These are phyloP conservation scores for Gymnopilus dilepis DNA, from an alignment of 768 basidiomycete species.

Conservation along the genomic window DNA sequence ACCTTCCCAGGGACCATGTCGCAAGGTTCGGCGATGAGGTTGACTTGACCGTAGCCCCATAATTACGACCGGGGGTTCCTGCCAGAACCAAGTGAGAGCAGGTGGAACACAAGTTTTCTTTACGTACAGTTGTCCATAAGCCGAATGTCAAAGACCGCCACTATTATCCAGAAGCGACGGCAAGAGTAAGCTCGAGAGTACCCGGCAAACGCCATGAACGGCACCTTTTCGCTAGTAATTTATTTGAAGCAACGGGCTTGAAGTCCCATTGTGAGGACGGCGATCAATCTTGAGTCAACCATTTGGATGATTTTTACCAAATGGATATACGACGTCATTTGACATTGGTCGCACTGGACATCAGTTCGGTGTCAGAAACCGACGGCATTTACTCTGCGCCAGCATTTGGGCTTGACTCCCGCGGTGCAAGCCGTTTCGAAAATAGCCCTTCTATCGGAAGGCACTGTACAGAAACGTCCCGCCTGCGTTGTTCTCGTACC, in stretches of 20 bases:
- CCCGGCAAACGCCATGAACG: background rate
- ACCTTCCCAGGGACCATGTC: slow-evolving; percentile 7
- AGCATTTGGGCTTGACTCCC: background rate
- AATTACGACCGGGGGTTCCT: background rate
- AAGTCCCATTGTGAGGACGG: background rate
- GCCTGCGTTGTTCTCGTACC: too few species aligned
- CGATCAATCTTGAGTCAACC: background rate
- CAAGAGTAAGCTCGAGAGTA: background rate
- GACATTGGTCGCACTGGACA: background rate
- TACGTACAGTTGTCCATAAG: background rate
- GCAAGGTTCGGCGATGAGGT: background rate
- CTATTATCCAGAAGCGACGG: background rate
- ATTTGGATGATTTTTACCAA: background rate
- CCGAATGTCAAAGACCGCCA: background rate
- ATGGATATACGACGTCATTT: background rate
- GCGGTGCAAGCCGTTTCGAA: background rate
- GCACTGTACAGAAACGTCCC: background rate
- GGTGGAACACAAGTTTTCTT: background rate
- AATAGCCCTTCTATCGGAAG: background rate
- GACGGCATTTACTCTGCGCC: background rate
- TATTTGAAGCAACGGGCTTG: background rate
- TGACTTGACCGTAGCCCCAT: slow-evolving; percentile 4
- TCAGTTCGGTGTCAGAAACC: background rate
- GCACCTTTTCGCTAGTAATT: background rate
- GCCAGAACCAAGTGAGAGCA: background rate